Base-by-base conservation (phyloP, 257 asterid species). In the Solanum dulcamara region DNA sequence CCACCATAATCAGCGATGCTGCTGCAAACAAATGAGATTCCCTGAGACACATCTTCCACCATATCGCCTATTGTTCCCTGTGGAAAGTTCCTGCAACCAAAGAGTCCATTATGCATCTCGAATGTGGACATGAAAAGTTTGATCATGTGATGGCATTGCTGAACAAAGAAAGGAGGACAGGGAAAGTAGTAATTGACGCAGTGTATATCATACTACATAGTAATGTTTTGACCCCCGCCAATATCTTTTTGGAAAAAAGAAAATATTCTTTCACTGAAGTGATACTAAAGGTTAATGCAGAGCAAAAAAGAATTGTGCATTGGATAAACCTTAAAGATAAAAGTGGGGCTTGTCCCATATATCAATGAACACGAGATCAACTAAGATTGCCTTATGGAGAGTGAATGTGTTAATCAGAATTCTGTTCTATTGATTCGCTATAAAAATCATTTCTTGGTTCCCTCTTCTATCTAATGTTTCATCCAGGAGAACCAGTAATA, bases 31-130 rank as follows among this genome's bases (percentile, higher is more conserved):
- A 88, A 94, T 71, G 95, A 90, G 84, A 97, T 94, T 86, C 98
- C 99, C 85, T 91, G 93, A 81, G 90, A 89, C 87, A 97, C 97
- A 66, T 97, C 99, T 48, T 87, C 83, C 88, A 94, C 91, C 99
- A 95, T 97, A 83, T 97, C 99, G 88, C 98, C 90, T 53, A 97
- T 95, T 84, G 99, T 97, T 84, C 99, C 99, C 92, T 97, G 99
- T 48, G 99, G 99, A 90, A 97, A 97, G 86, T 97, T 97, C 87
- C 99, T 97, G 96, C 91, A 89, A 37, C 85, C 80, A 85, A 85
- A 32, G 44, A 26, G 42, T 75, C 35, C 32, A 46, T 75, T 80
- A 71, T 44, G 81, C 13, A 82, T 81, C 57, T 57, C 64, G 7
- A 84, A 32, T 10, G 62, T 28, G 81, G 53, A 40, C 57, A 81